Evolutionary conservation across 129 eudicot genomes (phyloP).

Genomic region (Saussurea involucrata): DNA sequence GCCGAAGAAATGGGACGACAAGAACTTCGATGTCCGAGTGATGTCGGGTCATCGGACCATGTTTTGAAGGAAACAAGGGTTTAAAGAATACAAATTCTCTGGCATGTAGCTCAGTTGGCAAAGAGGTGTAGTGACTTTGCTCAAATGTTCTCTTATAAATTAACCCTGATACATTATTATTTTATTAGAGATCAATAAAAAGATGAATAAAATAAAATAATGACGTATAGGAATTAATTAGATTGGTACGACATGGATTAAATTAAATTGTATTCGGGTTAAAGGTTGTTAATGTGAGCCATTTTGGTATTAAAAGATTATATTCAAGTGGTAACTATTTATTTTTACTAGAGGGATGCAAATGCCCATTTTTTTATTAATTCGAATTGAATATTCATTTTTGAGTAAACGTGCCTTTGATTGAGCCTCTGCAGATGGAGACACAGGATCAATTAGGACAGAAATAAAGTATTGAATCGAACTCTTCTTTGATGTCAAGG

Average conservation of each 20-base stretch:
- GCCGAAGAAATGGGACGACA: conserved; percentile 22
- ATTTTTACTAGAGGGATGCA: too few species aligned
- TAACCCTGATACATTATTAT: neutral
- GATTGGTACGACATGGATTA: neutral
- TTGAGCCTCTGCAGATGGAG: too few species aligned
- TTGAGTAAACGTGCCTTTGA: too few species aligned
- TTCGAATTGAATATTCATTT: too few species aligned
- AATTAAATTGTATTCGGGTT: conserved; percentile 19
- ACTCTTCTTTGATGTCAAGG: too few species aligned
- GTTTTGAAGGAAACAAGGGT: neutral
- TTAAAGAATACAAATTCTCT: conserved; percentile 6
- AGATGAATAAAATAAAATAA: neutral
- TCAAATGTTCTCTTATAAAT: too few species aligned
- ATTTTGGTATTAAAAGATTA: conserved; percentile 37
- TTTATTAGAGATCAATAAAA: neutral
- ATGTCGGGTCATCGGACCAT: conserved; percentile 30
- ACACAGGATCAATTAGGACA: too few species aligned
- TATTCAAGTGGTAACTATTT: conserved; percentile 33
- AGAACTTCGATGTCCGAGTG: neutral
- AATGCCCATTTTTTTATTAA: too few species aligned
- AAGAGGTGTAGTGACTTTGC: too few species aligned
- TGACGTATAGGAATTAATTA: neutral
- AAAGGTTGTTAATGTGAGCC: conserved; percentile 25
- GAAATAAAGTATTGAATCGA: too few species aligned
- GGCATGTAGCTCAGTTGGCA: too few species aligned